These are phyloP conservation scores for Dunaliella primolecta DNA, from an alignment of 139 green algal genomes.

Conservation along the genomic window DNA sequence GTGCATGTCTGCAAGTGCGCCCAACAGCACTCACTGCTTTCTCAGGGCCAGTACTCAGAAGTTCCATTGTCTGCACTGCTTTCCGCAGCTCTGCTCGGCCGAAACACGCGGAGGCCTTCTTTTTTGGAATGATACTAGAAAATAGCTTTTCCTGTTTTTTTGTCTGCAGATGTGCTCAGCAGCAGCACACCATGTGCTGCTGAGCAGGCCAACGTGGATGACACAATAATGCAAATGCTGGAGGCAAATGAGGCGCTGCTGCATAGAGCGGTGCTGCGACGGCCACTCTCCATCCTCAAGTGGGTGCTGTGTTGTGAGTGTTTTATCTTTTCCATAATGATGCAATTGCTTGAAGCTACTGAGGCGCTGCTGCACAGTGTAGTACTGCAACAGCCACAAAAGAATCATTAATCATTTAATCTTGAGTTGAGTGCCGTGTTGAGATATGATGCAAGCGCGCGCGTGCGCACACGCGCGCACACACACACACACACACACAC, in stretches of 20 bases:
- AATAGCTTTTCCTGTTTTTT: too few species aligned
- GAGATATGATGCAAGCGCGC: background rate
- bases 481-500: conserved; percentile 2
- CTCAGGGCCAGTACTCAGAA: too few species aligned
- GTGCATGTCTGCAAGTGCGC: too few species aligned
- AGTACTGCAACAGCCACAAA: conserved; percentile 64
- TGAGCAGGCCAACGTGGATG: background rate
- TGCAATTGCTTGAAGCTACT: conserved; percentile 73
- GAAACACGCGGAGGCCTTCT: too few species aligned
- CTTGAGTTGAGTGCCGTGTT: background rate
- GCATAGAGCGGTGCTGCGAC: conserved; percentile 69
- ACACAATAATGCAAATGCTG: conserved; percentile 48
- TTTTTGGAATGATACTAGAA: too few species aligned
- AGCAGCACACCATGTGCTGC: background rate
- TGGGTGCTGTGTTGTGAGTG: conserved; percentile 1
- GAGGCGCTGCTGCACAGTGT: conserved; percentile 84
- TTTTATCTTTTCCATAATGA: conserved; percentile 28
- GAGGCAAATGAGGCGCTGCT: conserved; percentile 84
- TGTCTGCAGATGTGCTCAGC: background rate
- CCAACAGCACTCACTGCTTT: too few species aligned
- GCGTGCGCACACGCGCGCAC: background rate
- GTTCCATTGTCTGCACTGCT: too few species aligned
- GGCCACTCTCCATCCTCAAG: conserved; percentile 62
- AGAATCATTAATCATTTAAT: too few species aligned
- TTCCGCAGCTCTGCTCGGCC: too few species aligned